Base-by-base conservation (phyloP, 2,329 filamentous ascomycete genomes). In the Rhinocladiella mackenziei region DNA sequence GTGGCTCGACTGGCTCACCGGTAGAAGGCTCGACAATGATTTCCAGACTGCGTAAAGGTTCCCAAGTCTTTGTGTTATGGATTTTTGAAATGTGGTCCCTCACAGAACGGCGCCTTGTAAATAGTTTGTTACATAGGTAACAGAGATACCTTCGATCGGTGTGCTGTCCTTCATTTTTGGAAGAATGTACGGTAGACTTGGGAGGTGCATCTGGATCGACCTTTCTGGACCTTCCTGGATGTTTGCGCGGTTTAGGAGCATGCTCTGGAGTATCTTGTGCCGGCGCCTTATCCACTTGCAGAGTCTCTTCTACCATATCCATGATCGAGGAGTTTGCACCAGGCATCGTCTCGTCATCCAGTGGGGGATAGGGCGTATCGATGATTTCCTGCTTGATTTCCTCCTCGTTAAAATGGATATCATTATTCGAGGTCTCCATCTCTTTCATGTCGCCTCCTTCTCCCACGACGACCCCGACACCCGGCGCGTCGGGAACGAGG, bases 141-240 rank as follows among this genome's bases (percentile, higher is more conserved):
- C 55, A 57, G n/a, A 57, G 50, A 30, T 55, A 57, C 41, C 55
- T 43, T 15, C 50, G 49, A 43, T 57, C 55, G 5, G 55, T 57
- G 40, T 57, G 55, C 30, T 57, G 55, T 4, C 55, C 55, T 49
- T 57, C 55, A 29, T 57, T 57, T 37, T 57, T 57, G 20, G 55
- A 57, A 4, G 55, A 57, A 34, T 57, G 55, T 15, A 55, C 33
- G 8, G 49, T 45, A 3, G 54, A 55, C 18, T 52, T 49, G 18
- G 38, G 44, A 7, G 33, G 39, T 13, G 18, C 35, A 19, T 48
- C 40, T 10, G 49, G 37, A 30, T 55, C 53, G 17, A 25, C 29
- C 34, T 54, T 56, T 36, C 45, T 37, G 7, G 52, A 46, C 38
- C 46, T 55, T 18, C 49, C 49, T 34, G 50, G 41, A 26, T 50